Evolutionary conservation across 768 basidiomycete species (phyloP), one percentile per base, ranked within the genome.

Genomic region (Hygrocybe punicea): DNA sequence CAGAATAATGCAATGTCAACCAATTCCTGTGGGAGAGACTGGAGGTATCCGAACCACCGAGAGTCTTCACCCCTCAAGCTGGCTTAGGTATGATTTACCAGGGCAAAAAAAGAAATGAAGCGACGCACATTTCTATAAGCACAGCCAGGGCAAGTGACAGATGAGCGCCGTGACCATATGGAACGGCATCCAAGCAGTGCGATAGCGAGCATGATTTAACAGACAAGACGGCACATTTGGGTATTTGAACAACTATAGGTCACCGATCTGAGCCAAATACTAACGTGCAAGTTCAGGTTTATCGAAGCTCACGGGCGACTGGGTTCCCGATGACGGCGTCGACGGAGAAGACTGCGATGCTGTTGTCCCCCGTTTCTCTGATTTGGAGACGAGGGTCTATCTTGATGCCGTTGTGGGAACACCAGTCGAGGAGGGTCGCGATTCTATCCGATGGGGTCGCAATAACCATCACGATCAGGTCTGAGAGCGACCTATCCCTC

Each of bases 1-100:
- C 88, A 89, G 60, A 89, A 82, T 17, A 85, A 58, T 34, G 86
- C 84, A 33, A 88, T 74, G 56, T 84, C 81, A 19, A 85, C 80
- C 5, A 67, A 64, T 40, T 68, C 66, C 42, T 64, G 57, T n/a
- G 87, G 84, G 6, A 91, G 73, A 10, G 84, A 83, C 61, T 85
- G 81, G 5, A 91, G 65, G 69, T 90, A 91, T 45, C 79, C 81
- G 61, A 69, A 76, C 86, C 87, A 91, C 42, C 73, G 73, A 8
- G 88, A 89, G 23, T 55, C 52, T 46, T 66, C 44, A 35, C 80
- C 81, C 53, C 67, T 72, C 48, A 84, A 64, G 56, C 87, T 89
- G 29, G 29, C 29, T 4, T 29, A 29, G 29, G 59, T 51, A 49
- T 60, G 29, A 51, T 24, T 49, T 39, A 25, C 19, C 14, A 11